Percentiles rank a stretch among this genome's conserved stretches.
Evolutionary conservation across 2,329 filamentous ascomycete species (phyloP).

Genomic region (Fusarium sp.): DNA sequence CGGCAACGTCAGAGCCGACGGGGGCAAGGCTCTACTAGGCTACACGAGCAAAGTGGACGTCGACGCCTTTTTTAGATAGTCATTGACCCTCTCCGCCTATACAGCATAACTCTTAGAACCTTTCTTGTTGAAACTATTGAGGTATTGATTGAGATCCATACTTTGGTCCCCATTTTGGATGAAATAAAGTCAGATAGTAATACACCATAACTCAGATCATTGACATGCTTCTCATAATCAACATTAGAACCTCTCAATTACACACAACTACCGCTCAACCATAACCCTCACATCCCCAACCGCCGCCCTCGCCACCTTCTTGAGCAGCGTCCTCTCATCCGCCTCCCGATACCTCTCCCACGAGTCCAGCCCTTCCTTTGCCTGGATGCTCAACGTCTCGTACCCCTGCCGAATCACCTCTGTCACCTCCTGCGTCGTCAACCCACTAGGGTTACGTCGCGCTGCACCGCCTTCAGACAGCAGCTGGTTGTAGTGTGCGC

Average conservation of each 20-base stretch:
- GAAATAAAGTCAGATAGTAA: too few relatives aligned
- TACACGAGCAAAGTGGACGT: background rate
- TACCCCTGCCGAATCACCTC: conserved; percentile 97
- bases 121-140: too few relatives aligned
- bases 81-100: background rate
- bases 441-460: conserved; percentile 68
- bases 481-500: conserved; percentile 87
- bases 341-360: conserved; percentile 91
- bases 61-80: background rate
- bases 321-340: conserved; percentile 85
- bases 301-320: conserved; percentile 85
- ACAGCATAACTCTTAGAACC: too few relatives aligned
- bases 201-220: background rate
- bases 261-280: conserved; percentile 54
- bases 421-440: conserved; percentile 87
- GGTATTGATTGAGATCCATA: too few relatives aligned
- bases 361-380: conserved; percentile 85
- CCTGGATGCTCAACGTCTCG: conserved; percentile 91
- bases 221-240: conserved; percentile 2
- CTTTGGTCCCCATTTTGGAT: too few relatives aligned
- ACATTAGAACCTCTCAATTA: conserved; percentile 13
- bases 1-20: background rate
- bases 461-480: conserved; percentile 67
- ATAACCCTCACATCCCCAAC: conserved; percentile 72
- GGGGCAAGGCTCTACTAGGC: background rate